These are phyloP conservation scores for Kwoniella mangroviensis DNA, from an alignment of 768 basidiomycete genomes.

Conservation along the genomic window DNA sequence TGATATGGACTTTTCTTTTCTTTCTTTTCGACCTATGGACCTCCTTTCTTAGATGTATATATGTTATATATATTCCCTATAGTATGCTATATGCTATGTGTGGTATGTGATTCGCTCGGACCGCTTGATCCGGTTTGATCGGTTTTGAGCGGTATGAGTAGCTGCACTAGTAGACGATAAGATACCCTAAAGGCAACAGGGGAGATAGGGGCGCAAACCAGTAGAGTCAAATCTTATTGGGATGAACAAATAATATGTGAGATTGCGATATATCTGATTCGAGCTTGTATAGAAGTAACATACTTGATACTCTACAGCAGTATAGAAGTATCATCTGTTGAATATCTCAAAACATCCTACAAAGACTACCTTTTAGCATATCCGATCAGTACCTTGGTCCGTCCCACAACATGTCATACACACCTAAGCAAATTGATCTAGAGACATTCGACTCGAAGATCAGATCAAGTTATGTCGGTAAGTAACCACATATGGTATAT, in stretches of 20 bases:
- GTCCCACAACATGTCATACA: slow-evolving; percentile 1
- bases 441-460: slow-evolving; percentile 93
- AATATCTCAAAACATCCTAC: no score
- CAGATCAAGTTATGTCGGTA: slow-evolving; percentile 62
- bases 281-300: no score
- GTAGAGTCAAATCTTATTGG: no score
- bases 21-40: neutral
- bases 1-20: neutral
- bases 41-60: neutral
- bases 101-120: neutral
- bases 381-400: no score
- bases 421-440: slow-evolving; percentile 63
- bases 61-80: neutral
- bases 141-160: neutral
- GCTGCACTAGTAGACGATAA: neutral
- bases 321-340: no score
- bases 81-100: neutral
- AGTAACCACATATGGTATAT: neutral
- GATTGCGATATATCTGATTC: no score
- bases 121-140: neutral
- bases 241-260: no score
- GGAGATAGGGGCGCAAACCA: neutral
- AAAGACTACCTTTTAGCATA: no score
- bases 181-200: neutral
- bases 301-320: no score